Evolutionary conservation across 495 filamentous ascomycete species (phyloP).

Genomic region (Talaromyces nanjingensis): DNA sequence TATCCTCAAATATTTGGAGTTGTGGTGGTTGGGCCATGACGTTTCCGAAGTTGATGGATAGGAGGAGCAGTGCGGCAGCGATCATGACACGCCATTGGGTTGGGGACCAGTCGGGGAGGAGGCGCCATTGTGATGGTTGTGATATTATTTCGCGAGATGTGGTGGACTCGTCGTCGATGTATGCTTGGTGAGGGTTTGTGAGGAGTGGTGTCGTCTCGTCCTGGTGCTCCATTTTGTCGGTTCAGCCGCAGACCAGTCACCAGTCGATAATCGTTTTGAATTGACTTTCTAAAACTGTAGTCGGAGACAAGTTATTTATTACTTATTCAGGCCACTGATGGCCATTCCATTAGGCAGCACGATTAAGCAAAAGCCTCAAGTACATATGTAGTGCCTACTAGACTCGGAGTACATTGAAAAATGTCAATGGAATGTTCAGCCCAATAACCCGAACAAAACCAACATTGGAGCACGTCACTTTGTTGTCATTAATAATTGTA

Average conservation of each 20-base stretch:
- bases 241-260: not conserved
- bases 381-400: not conserved
- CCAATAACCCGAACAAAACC: not conserved
- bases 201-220: slow-evolving; percentile 1
- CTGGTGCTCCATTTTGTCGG: not conserved
- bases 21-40: not conserved
- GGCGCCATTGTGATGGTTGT: not conserved
- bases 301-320: not conserved
- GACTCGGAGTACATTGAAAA: not conserved
- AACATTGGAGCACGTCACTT: not conserved
- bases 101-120: not conserved
- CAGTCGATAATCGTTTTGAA: not conserved
- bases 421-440: not conserved
- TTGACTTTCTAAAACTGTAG: not conserved
- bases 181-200: not conserved
- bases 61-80: not conserved
- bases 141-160: not conserved
- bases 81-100: slow-evolving; percentile 1
- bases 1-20: not conserved
- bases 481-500: not conserved
- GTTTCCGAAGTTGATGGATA: not conserved
- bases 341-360: not conserved
- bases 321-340: not conserved
- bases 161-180: not conserved
- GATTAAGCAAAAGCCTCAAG: not conserved